phyloP scores from a whole-genome alignment of 805 yeast species.

The Debaryomyces prosopidis region DNA sequence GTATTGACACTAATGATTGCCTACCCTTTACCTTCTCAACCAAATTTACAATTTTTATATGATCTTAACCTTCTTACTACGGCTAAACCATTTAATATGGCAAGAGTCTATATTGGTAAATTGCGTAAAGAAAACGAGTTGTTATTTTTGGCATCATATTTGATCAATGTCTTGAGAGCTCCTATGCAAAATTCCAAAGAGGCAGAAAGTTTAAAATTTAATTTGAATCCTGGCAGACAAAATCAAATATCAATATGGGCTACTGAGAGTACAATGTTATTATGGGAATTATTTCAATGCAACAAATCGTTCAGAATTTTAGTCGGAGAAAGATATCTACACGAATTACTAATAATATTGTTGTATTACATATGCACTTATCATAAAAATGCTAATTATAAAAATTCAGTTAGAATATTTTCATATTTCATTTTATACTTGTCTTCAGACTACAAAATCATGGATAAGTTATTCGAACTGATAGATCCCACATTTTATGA shows the following conservation, averaged over 20 bases:
- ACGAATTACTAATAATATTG: conserved; percentile 54
- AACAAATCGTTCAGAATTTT: conserved; percentile 55
- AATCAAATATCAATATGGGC: conserved; percentile 45
- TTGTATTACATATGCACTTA: conserved; percentile 58
- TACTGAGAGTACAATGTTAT: conserved; percentile 56
- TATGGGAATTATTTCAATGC: conserved; percentile 79
- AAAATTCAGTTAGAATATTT: conserved; percentile 48
- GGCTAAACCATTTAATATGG: conserved; percentile 45
- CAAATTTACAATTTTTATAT: conserved; percentile 37
- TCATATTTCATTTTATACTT: conserved; percentile 54
- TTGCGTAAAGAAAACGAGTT: conserved; percentile 58
- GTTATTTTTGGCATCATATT: conserved; percentile 45
- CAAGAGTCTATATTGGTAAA: conserved; percentile 52
- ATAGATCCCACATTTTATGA: conserved; percentile 46
- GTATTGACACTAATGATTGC: conserved; percentile 59
- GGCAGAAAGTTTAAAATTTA: conserved; percentile 11
- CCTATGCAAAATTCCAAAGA: conserved; percentile 36
- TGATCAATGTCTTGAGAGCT: conserved; percentile 47
- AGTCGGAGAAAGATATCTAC: conserved; percentile 42
- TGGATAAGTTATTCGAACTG: conserved; percentile 44
- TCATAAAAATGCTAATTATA: conserved; percentile 36
- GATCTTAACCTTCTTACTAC: conserved; percentile 26
- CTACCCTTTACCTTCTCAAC: conserved; percentile 57
- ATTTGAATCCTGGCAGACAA: conserved; percentile 13
- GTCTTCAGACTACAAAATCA: conserved; percentile 39